phyloP scores from a whole-genome alignment of 177 flowering plant genomes.

The Telopea speciosissima region DNA sequence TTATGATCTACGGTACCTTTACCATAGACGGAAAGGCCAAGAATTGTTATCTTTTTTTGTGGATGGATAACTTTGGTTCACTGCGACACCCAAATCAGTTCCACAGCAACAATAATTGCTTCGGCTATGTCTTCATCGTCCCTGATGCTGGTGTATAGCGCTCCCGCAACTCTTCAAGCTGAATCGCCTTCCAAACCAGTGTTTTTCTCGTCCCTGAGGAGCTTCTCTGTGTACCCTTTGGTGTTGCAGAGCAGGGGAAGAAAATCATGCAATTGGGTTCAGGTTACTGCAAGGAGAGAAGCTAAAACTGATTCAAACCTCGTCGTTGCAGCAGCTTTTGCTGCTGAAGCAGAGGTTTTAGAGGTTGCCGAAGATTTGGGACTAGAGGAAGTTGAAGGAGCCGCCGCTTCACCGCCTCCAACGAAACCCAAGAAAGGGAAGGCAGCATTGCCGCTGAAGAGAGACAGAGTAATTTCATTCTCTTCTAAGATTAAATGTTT shows the following conservation, averaged over 20 bases:
- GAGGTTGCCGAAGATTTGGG: conserved; percentile 31
- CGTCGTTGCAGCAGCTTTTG: conserved; percentile 25
- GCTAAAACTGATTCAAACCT: conserved; percentile 5
- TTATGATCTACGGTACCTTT: not conserved
- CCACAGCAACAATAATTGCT: not conserved
- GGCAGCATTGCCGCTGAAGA: conserved; percentile 77
- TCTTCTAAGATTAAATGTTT: not conserved
- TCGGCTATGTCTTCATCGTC: conserved; percentile 13
- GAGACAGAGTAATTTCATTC: conserved; percentile 62
- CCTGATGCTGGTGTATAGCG: conserved; percentile 15
- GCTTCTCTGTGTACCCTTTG: conserved; percentile 25
- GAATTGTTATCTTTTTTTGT: not conserved
- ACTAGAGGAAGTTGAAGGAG: conserved; percentile 13
- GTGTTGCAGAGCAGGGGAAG: conserved; percentile 19
- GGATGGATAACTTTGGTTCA: not conserved
- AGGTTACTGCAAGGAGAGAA: conserved; percentile 13
- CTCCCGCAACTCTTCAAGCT: conserved; percentile 20
- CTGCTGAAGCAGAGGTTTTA: conserved; percentile 40
- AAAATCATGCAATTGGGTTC: conserved; percentile 15
- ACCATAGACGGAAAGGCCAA: not conserved
- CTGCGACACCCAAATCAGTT: not conserved
- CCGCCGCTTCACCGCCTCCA: conserved; percentile 16
- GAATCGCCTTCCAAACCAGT: conserved; percentile 16
- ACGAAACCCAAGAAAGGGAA: conserved; percentile 81
- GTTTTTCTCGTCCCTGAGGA: conserved; percentile 15